phyloP scores from a whole-genome alignment of 345 rosid genomes.

The Brassica nigra region DNA sequence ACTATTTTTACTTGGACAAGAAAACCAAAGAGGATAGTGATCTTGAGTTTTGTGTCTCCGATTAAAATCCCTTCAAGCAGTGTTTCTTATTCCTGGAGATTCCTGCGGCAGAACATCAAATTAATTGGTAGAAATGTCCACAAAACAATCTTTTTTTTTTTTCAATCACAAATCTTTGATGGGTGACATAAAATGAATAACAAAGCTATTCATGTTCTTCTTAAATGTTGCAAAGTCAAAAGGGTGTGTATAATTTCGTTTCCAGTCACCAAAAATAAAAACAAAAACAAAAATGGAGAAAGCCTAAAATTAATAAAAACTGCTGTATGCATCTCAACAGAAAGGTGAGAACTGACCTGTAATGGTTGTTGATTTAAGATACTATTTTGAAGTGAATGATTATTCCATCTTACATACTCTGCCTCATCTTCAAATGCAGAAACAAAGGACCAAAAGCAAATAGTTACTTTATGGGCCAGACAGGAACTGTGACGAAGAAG shows the following conservation, averaged over 20 bases:
- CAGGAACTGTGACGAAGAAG: neutral
- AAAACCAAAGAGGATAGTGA: constrained; percentile 18
- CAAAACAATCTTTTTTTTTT: neutral
- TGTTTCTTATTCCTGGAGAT: constrained; percentile 6
- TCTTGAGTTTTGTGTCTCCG: constrained; percentile 20
- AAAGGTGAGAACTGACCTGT: constrained; percentile 19
- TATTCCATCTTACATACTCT: neutral
- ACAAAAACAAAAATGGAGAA: neutral
- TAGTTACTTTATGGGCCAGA: neutral
- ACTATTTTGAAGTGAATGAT: neutral
- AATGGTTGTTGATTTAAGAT: neutral
- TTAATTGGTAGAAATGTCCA: neutral
- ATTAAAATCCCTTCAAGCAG: neutral
- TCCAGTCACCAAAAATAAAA: neutral
- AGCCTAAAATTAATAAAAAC: neutral
- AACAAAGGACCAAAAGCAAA: neutral
- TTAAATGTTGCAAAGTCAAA: neutral
- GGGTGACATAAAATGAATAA: neutral
- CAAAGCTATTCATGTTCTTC: neutral
- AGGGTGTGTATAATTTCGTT: neutral
- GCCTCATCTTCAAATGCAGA: neutral
- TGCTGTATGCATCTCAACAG: neutral
- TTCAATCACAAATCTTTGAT: constrained; percentile 10
- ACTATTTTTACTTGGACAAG: constrained; percentile 23
- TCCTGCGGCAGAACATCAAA: neutral